phyloP scores from a whole-genome alignment of 371 early-diverging fungal species.

The Funneliformis caledonium region DNA sequence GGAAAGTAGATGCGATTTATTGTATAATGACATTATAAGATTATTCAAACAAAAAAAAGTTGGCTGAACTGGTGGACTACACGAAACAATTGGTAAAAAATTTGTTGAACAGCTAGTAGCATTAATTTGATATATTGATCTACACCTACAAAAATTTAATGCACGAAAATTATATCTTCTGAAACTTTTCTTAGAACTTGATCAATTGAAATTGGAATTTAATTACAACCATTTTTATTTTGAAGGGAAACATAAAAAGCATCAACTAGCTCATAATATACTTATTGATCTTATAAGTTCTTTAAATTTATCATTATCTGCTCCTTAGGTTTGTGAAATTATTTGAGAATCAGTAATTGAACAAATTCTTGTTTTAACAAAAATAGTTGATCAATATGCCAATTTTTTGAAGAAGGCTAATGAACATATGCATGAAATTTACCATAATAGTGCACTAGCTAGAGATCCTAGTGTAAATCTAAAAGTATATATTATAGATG shows the following conservation, averaged over 20 bases:
- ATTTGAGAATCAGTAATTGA: background rate
- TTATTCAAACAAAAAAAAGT: background rate
- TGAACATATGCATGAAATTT: background rate
- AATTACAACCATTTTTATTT: constrained; percentile 2
- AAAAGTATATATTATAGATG: background rate
- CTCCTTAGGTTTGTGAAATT: background rate
- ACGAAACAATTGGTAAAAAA: background rate
- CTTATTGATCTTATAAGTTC: background rate
- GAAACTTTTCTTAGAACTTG: background rate
- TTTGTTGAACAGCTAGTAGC: background rate
- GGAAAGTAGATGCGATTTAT: background rate
- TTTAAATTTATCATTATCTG: background rate
- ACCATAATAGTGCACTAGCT: background rate
- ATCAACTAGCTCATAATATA: background rate
- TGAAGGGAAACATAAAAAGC: background rate
- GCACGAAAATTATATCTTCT: background rate
- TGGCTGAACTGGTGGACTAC: background rate
- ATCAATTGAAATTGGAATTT: background rate
- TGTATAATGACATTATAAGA: constrained; percentile 6
- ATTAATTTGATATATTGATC: constrained; percentile 1
- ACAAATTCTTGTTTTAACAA: background rate
- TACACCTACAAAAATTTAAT: background rate
- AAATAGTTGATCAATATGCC: background rate
- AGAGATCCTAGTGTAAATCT: background rate
- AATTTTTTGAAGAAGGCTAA: background rate